Evolutionary conservation across 2,329 filamentous ascomycete genomes (phyloP), one percentile per base, ranked within the genome.

Genomic region (Uncinocarpus reesii): DNA sequence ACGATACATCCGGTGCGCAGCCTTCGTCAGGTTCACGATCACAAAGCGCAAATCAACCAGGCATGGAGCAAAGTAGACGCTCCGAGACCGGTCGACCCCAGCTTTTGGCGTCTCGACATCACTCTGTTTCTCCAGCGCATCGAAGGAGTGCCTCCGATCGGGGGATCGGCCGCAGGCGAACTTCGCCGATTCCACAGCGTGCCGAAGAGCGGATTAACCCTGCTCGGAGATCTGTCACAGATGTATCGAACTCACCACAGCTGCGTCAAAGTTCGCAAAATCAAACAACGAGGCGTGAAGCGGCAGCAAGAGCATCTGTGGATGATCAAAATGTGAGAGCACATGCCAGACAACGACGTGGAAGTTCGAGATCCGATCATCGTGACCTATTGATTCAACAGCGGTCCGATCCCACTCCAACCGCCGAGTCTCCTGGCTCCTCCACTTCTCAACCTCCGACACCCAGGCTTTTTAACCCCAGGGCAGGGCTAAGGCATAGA

Each of bases 81-180:
- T 32, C 40, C 8, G 46, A 42, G 7, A 2, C 21, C 16, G 31
- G 11, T 37, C 37, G 60, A 2, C 56, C 65, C 26, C 62, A 65
- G 55, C 52, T 65, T 20, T 54, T 68, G 20, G 60, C 62, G 24
- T 56, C 63, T n/a, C 48, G 58, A 1, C 40, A 60, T 8, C 58
- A 56, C 2, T 47, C 60, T 15, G 52, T 48, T 18, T 23, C 50
- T 3, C 49, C 54, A 16, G 54, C 49, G 7, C 66, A 68, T 44
- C 64, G 61, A 43, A 58, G 66, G 48, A 58, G 60, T 15, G 56
- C 63, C 15, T 68, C 66, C 1, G 66, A 68, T 28, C 62, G 64
- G 42, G 60, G 56, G 7, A 56, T 50, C 44, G 51, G 55, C 26
- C 61, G 60, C 23, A 62, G 61, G 2, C 67, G 65, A 1, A 66